Evolutionary conservation across 2,329 filamentous ascomycete species (phyloP).

Genomic region (Stagonosporopsis rhizophila): DNA sequence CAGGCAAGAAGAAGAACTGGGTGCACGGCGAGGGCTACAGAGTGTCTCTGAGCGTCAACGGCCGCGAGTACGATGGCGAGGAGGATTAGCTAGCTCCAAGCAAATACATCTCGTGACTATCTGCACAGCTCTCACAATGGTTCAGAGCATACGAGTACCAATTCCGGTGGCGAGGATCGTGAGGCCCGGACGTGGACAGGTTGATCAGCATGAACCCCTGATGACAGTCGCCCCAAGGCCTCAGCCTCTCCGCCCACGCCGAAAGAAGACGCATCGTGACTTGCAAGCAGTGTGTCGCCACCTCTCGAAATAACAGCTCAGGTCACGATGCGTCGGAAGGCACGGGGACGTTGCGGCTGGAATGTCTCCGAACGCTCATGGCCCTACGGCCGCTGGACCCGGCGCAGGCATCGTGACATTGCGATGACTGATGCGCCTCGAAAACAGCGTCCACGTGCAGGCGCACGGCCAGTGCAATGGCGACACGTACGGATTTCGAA

Average conservation of each 20-base stretch:
- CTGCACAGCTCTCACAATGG: conserved; percentile 5
- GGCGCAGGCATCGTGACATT: conserved; percentile 12
- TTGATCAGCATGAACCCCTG: not conserved
- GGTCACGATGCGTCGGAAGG: conserved; percentile 12
- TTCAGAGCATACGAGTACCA: not conserved
- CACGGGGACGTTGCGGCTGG: conserved; percentile 2
- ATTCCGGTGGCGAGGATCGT: conserved; percentile 17
- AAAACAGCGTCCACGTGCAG: conserved; percentile 34
- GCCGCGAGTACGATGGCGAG: conserved; percentile 28
- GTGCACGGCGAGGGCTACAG: conserved; percentile 38
- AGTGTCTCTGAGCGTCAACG: conserved; percentile 39
- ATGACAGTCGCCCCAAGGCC: not conserved
- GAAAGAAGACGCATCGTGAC: conserved; percentile 32
- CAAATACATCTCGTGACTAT: not conserved
- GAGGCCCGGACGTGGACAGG: not conserved
- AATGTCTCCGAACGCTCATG: not conserved
- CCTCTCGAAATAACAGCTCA: conserved; percentile 8
- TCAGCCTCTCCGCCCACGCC: conserved; percentile 13
- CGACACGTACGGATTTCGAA: conserved; percentile 32
- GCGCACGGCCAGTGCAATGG: conserved; percentile 29
- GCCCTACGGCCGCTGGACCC: conserved; percentile 2
- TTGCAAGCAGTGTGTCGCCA: conserved; percentile 35
- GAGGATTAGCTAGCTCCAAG: conserved; percentile 14
- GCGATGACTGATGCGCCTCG: conserved; percentile 3
- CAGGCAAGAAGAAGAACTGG: conserved; percentile 52